These are phyloP conservation scores for Mortierella sp. DNA, from an alignment of 371 early-diverging fungal species.

Conservation along the genomic window DNA sequence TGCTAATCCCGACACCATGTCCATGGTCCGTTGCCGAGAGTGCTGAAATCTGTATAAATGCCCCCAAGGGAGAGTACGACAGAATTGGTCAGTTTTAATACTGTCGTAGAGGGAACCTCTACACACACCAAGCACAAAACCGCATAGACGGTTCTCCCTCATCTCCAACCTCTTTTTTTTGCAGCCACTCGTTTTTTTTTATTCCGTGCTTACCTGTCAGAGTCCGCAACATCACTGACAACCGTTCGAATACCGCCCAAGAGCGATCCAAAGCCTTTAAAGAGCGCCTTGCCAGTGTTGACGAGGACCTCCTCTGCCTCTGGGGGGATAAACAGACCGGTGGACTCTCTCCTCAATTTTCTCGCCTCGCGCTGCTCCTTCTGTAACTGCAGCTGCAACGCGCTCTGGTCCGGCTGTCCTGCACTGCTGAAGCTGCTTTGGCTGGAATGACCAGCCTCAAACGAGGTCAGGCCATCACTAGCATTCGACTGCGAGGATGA, in stretches of 20 bases:
- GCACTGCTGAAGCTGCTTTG: constrained; percentile 48
- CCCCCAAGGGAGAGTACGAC: not conserved
- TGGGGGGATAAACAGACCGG: constrained; percentile 46
- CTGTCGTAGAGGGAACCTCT: too few species aligned
- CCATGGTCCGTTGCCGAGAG: constrained; percentile 46
- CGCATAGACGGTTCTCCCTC: too few species aligned
- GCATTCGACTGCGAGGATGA: constrained; percentile 30
- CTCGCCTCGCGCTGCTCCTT: constrained; percentile 38
- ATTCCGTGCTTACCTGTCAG: constrained; percentile 28
- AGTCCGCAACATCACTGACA: constrained; percentile 48
- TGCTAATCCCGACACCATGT: constrained; percentile 47
- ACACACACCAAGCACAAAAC: too few species aligned
- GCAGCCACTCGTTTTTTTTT: not conserved
- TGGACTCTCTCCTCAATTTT: constrained; percentile 31
- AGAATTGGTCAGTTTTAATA: too few species aligned
- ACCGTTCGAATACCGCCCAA: constrained; percentile 51
- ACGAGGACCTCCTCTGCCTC: constrained; percentile 52
- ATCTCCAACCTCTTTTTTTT: too few species aligned
- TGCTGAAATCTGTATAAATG: constrained; percentile 41
- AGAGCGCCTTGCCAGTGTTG: constrained; percentile 48
- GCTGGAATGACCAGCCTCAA: constrained; percentile 50
- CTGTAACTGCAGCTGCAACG: not conserved
- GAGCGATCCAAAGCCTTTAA: constrained; percentile 51
- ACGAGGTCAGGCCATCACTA: constrained; percentile 26
- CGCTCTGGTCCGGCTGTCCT: constrained; percentile 23